phyloP scores from a whole-genome alignment of 1,284 basidiomycete species.

The Trametes versicolor region DNA sequence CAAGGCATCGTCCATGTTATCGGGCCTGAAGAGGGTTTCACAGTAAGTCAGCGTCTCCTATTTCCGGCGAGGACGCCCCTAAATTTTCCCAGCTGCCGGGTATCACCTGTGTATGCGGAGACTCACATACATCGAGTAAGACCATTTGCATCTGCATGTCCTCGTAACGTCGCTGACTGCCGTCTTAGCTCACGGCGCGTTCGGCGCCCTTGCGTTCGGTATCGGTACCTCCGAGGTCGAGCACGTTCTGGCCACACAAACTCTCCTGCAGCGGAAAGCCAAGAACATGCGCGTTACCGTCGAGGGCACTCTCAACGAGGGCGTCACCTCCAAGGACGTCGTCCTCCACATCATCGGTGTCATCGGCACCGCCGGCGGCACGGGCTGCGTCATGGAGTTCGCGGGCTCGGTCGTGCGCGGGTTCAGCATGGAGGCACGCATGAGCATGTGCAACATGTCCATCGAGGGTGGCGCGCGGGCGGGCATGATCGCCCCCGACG shows the following conservation, averaged over 20 bases:
- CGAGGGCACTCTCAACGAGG: conserved; percentile 86
- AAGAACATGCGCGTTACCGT: conserved; percentile 98
- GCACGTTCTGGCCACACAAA: conserved; percentile 97
- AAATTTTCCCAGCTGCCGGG: conserved; percentile 79
- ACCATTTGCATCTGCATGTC: conserved; percentile 20
- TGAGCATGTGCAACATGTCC: conserved; percentile 99
- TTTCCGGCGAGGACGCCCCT: conserved; percentile 43
- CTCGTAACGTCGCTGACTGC: conserved; percentile 7
- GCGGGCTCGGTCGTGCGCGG: conserved; percentile 91
- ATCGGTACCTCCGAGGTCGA: conserved; percentile 98
- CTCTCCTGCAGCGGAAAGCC: conserved; percentile 89
- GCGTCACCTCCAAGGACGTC: conserved; percentile 95
- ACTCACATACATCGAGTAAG: conserved; percentile 93
- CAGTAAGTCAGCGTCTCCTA: conserved; percentile 54
- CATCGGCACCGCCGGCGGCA: conserved; percentile 96
- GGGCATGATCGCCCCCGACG: conserved; percentile 96
- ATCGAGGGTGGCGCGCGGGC: conserved; percentile 96
- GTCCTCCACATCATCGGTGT: conserved; percentile 94
- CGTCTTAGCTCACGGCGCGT: conserved; percentile 87
- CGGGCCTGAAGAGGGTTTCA: conserved; percentile 97
- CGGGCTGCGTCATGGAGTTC: conserved; percentile 93
- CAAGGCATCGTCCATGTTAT: conserved; percentile 98
- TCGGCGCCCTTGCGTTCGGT: conserved; percentile 95
- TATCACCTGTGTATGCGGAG: conserved; percentile 95
- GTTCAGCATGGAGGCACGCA: conserved; percentile 95